These are phyloP conservation scores for Alternaria sp. DNA, from an alignment of 2,329 filamentous ascomycete species.

Conservation along the genomic window DNA sequence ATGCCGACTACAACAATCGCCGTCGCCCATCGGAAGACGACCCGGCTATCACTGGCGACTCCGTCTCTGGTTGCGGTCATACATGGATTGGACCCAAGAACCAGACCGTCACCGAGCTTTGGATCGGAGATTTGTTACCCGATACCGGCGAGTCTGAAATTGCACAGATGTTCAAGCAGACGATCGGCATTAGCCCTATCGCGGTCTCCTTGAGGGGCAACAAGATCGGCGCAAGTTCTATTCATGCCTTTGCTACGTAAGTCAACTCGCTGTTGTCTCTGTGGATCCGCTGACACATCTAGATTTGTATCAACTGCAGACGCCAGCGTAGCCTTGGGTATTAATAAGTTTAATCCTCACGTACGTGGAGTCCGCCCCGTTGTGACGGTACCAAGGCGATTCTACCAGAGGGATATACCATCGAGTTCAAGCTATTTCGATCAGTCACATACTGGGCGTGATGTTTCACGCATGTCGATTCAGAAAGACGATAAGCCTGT, in stretches of 20 bases:
- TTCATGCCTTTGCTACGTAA: conserved; percentile 30
- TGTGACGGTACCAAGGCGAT: conserved; percentile 30
- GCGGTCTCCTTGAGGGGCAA: conserved; percentile 8
- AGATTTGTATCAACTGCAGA: conserved; percentile 22
- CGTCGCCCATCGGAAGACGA: conserved; percentile 20
- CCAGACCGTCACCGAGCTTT: conserved; percentile 33
- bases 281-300: conserved; percentile 8
- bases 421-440: background rate
- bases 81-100: conserved; percentile 42
- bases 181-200: conserved; percentile 12
- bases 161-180: conserved; percentile 22
- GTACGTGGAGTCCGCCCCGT: conserved; percentile 17
- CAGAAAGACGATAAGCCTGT: background rate
- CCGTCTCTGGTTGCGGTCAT: conserved; percentile 28
- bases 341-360: conserved; percentile 6
- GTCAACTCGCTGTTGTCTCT: background rate
- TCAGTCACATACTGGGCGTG: background rate
- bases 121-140: conserved; percentile 30
- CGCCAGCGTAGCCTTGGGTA: conserved; percentile 20
- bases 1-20: background rate
- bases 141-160: conserved; percentile 21
- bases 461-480: background rate
- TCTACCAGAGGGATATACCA: conserved; percentile 20
- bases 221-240: background rate
- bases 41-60: conserved; percentile 24